Percentiles rank a stretch among this genome's conserved stretches.
Conservation (phyloP, 2,329 filamentous ascomycete species). For the Trichophyton simii region DNA sequence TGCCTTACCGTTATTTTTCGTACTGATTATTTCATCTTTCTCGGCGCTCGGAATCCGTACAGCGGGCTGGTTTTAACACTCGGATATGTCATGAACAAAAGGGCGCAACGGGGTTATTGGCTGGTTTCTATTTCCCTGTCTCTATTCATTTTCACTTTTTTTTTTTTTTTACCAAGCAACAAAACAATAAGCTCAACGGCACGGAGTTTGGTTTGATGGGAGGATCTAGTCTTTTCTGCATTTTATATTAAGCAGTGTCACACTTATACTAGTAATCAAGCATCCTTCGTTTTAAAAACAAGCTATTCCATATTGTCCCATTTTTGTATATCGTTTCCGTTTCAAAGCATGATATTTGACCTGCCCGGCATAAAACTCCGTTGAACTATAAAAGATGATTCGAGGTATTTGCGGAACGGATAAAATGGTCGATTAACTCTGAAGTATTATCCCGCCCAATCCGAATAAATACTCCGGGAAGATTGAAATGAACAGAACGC, state of each 20-base stretch:
- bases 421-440: not conserved
- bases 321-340: not conserved
- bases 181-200: not conserved
- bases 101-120: not conserved
- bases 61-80: not conserved
- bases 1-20: not conserved
- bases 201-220: not conserved
- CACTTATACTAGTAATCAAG: conserved; percentile 1
- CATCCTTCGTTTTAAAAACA: not conserved
- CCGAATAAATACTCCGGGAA: not conserved
- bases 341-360: conserved; percentile 1
- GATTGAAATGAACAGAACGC: not conserved
- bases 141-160: not conserved
- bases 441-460: conserved; percentile 3
- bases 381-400: not conserved
- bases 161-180: not conserved
- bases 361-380: conserved; percentile 3
- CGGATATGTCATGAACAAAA: conserved; percentile 1
- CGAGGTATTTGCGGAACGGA: not conserved
- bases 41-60: not conserved
- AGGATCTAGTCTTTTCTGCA: not conserved
- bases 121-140: not conserved
- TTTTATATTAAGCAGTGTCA: not conserved
- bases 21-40: not conserved
- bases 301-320: not conserved